Evolutionary conservation across 176 grass and related monocot species (phyloP), one percentile per base, ranked within the genome.

Genomic region (Avena sativa): DNA sequence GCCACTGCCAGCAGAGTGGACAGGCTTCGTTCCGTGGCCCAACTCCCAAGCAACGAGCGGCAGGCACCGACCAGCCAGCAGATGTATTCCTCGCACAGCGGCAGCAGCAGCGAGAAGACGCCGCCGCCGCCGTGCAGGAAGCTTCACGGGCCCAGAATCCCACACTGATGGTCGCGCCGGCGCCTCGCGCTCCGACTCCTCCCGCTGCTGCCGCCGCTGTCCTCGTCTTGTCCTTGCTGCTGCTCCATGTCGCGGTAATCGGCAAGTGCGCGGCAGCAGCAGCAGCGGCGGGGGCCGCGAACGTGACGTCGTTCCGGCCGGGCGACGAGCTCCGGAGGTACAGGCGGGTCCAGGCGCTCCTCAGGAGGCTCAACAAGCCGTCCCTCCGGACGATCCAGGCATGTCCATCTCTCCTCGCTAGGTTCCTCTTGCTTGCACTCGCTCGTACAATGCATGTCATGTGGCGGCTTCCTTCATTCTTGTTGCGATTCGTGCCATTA

Each of bases 301-400:
- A 92, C 84, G 89, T 87, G 72, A 99, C 86, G 57, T 75, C 86
- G 56, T 76, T 97, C 20, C 86, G 87, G 79, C 92, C 93, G 10
- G 88, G 87, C 62, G 83, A 89, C 66, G 89, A 94, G 87, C 64
- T 97, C 34, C 81, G 86, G 48, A 90, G 84, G 91, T 94, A 93
- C 70, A 85, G 89, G 84, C 90, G 86, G 90, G 88, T 94, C 48
- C 85, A 87, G 49, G 86, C 87, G 72, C 91, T 91, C 60, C 92
- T 99, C 65, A 86, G 79, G 44, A 85, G 94, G 76, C 84, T 97
- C n/a, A 94, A 97, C 88, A 99, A 93, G 73, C 94, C 92, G 79
- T 86, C 97, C 4, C 26, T 93, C 65, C 92, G 90, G 86, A 97
- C 89, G 71, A 97, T 97, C 86, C 86, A 99, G 96, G 96, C 79